Evolutionary conservation across 2,329 filamentous ascomycete species (phyloP).

Genomic region (Verticillium tricorpus): DNA sequence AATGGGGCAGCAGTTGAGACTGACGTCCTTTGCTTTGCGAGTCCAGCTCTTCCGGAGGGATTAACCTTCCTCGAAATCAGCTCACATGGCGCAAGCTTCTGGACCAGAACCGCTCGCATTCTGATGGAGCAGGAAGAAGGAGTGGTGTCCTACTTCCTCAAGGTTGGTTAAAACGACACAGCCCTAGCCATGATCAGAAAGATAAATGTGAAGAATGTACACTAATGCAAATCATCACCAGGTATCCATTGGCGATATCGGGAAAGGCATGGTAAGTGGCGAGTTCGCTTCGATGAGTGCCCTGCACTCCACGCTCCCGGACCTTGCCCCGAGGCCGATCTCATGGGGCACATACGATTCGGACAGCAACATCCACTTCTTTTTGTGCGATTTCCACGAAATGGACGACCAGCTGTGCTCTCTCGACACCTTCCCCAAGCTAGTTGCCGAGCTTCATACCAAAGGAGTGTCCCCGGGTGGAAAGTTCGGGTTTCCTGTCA

Average conservation of each 20-base stretch:
- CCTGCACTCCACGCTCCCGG: background rate
- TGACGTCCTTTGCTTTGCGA: no score
- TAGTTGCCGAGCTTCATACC: background rate
- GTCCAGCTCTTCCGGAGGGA: background rate
- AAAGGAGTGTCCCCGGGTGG: background rate
- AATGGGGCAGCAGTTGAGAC: no score
- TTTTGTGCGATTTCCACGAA: background rate
- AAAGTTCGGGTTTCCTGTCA: slow-evolving; percentile 20
- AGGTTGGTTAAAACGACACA: background rate
- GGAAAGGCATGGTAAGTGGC: background rate
- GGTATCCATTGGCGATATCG: no score
- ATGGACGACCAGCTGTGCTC: background rate
- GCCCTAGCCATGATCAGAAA: no score
- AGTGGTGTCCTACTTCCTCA: background rate
- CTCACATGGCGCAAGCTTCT: background rate
- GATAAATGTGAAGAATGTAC: no score
- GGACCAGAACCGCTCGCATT: background rate
- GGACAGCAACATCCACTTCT: background rate
- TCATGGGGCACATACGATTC: background rate
- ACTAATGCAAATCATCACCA: no score
- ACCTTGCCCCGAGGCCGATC: background rate
- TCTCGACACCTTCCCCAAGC: background rate
- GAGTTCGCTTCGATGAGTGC: background rate
- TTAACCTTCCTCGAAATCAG: background rate
- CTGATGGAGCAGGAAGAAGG: background rate